These are phyloP conservation scores for Neurospora cerealis DNA, from an alignment of 495 filamentous ascomycete genomes.

Conservation along the genomic window DNA sequence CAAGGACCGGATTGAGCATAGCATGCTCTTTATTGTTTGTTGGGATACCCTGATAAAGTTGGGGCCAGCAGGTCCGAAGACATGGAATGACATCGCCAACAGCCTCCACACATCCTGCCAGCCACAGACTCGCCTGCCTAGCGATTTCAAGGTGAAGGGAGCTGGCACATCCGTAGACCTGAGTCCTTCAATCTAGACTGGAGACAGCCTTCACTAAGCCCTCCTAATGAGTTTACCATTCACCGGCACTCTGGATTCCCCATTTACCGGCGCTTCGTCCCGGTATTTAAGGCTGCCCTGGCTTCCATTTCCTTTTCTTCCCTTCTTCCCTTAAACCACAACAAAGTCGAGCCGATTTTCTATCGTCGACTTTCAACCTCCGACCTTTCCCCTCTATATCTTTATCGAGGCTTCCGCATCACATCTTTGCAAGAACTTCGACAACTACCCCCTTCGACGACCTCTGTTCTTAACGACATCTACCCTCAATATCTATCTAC, in stretches of 20 bases:
- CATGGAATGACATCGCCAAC: not conserved
- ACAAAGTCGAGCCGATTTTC: not conserved
- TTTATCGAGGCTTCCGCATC: too few relatives aligned
- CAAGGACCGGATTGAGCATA: too few relatives aligned
- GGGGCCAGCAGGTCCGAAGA: not conserved
- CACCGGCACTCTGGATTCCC: not conserved
- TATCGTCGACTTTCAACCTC: too few relatives aligned
- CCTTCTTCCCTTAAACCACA: too few relatives aligned
- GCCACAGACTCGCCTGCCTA: not conserved
- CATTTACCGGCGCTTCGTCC: too few relatives aligned
- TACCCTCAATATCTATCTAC: too few relatives aligned
- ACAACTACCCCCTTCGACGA: too few relatives aligned
- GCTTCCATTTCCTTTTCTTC: not conserved
- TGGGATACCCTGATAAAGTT: too few relatives aligned
- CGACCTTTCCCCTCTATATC: too few relatives aligned
- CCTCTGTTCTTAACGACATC: too few relatives aligned
- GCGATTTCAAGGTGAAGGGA: not conserved
- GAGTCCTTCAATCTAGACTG: not conserved
- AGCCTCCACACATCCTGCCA: not conserved
- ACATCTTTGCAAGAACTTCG: too few relatives aligned
- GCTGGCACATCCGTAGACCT: not conserved
- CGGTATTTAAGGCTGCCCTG: not conserved
- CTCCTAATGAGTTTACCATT: not conserved
- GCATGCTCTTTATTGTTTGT: too few relatives aligned
- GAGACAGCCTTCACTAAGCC: not conserved